A percentile compares a stretch with the other conserved stretches of the same genome.
Evolutionary conservation across 2,329 filamentous ascomycete species (phyloP).

Genomic region (Penicillium sp.): DNA sequence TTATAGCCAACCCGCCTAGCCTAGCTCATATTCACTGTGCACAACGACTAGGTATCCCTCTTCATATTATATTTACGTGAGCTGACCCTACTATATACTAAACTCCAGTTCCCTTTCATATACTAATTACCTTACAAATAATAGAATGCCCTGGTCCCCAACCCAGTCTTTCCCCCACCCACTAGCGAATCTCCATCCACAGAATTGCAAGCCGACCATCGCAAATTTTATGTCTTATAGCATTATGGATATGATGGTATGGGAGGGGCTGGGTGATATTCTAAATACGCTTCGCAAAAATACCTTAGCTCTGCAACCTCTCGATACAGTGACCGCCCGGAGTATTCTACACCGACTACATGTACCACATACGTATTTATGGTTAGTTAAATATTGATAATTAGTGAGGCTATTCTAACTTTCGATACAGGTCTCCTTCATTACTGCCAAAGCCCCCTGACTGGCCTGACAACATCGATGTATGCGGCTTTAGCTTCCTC

Average conservation of each 20-base stretch:
- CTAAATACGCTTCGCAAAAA: conserved; percentile 83
- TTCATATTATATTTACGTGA: conserved; percentile 86
- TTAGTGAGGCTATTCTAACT: neutral
- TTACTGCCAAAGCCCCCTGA: conserved; percentile 8
- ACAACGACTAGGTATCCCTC: conserved; percentile 73
- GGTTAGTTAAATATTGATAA: neutral
- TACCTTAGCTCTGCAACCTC: conserved; percentile 71
- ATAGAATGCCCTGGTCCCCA: conserved; percentile 84
- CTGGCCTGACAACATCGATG: conserved; percentile 10
- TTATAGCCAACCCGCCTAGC: conserved; percentile 79
- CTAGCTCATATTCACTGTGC: conserved; percentile 80
- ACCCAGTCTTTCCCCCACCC: conserved; percentile 85
- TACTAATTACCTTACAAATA: neutral
- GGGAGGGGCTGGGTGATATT: conserved; percentile 87
- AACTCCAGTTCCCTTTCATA: neutral
- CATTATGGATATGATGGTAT: conserved; percentile 86
- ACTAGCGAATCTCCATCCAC: conserved; percentile 74
- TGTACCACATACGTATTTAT: neutral
- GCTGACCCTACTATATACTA: conserved; percentile 30
- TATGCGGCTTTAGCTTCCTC: conserved; percentile 48
- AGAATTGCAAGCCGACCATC: conserved; percentile 71
- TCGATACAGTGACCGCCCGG: conserved; percentile 52
- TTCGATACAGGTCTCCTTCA: conserved; percentile 3
- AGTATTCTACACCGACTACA: neutral
- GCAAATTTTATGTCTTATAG: conserved; percentile 83